Evolutionary conservation across 352 stramenopile genomes (phyloP), one percentile per base, ranked within the genome.

Genomic region (Phytophthora chlamydospora): DNA sequence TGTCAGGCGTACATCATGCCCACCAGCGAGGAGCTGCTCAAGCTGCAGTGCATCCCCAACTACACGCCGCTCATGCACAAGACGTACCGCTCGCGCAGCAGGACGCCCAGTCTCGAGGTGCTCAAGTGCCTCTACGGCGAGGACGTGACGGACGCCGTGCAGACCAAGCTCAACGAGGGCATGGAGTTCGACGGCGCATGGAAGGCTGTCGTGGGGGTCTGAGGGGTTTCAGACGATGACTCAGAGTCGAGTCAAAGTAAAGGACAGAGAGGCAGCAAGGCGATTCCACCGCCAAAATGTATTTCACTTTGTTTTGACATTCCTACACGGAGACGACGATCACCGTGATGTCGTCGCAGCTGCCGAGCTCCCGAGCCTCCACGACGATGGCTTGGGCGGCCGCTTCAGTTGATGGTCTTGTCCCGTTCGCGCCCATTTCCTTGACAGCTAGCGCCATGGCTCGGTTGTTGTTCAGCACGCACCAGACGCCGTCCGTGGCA

Each of bases 401-500:
- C 2, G 59, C 63, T 61, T 86, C 72, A 14, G 70, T 71, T 36
- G 35, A 70, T 17, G 34, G 59, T 51, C 51, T 64, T 45, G 21
- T 29, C 60, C 55, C 60, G 36, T 51, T 52, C 36, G 21, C 52
- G 2, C 49, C 47, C 0, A 86, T 38, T 40, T 78, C 73, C 14
- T 76, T 61, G 6, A 74, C 67, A 38, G 69, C 80, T 9, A 90
- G 52, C 12, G 56, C 44, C 67, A 91, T 88, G 4, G 73, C 74
- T 39, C 81, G 73, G 40, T 88, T 62, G 58, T 89, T 89, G 38
- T 66, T 72, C 24, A 94, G 52, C 32, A 88, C 85, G 33, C 70
- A 71, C 83, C 85, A 94, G 31, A 93, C 77, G 56, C 85, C 82
- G 62, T 93, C 85, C 0, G 80, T 93, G 21, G 85, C 85, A 7